Evolutionary conservation across 2,329 filamentous ascomycete species (phyloP).

Genomic region (Drechslerella dactyloides): DNA sequence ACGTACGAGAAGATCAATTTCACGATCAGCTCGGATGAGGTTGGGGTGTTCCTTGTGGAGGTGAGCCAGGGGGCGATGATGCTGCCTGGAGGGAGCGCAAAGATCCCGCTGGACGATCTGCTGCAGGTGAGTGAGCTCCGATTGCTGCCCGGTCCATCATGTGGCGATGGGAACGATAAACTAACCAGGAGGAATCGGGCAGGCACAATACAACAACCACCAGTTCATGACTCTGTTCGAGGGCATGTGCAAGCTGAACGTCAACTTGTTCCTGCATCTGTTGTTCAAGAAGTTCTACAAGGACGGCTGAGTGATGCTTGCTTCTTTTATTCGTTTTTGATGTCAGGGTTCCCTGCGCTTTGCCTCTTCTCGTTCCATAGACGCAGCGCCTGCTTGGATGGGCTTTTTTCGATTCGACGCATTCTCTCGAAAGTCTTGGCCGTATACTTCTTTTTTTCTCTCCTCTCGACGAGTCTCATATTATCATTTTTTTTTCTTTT

Average conservation of each 20-base stretch:
- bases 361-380: background rate
- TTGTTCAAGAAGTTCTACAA: slow-evolving; percentile 99
- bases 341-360: slow-evolving; percentile 1
- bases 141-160: background rate
- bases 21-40: slow-evolving; percentile 91
- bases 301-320: slow-evolving; percentile 63
- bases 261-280: slow-evolving; percentile 94
- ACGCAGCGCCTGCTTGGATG: slow-evolving; percentile 25
- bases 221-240: slow-evolving; percentile 97
- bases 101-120: slow-evolving; percentile 88
- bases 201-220: slow-evolving; percentile 95
- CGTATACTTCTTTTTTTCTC: background rate
- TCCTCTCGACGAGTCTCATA: slow-evolving; percentile 22
- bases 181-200: slow-evolving; percentile 22
- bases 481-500: slow-evolving; percentile 2
- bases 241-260: slow-evolving; percentile 82
- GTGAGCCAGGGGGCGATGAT: slow-evolving; percentile 91
- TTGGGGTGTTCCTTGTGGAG: slow-evolving; percentile 91
- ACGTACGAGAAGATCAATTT: slow-evolving; percentile 91
- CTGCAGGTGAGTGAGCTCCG: slow-evolving; percentile 62
- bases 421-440: background rate
- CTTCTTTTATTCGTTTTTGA: background rate
- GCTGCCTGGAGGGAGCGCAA: slow-evolving; percentile 88
- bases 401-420: slow-evolving; percentile 21
- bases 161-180: background rate